A percentile compares a stretch with the other conserved stretches of the same genome.
These are phyloP conservation scores for Marchantia polymorpha DNA, from an alignment of 225 moss, liverwort and hornwort genomes.

Conservation along the genomic window DNA sequence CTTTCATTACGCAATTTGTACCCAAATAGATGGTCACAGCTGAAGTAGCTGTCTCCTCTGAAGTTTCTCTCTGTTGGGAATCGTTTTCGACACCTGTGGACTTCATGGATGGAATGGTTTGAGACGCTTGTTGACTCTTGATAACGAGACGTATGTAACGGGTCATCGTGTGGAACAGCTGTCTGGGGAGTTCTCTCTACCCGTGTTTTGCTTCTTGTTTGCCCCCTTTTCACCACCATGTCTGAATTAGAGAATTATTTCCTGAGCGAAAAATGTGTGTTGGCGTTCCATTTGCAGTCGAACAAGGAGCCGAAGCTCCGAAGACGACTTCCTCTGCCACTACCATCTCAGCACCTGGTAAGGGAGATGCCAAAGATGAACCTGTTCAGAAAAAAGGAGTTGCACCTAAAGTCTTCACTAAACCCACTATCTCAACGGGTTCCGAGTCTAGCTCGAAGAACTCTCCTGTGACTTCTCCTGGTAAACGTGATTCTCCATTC, in stretches of 20 bases:
- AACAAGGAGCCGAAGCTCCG: background rate
- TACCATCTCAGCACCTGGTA: background rate
- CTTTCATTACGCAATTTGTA: background rate
- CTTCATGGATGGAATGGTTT: too few relatives aligned
- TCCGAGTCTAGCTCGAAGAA: conserved; percentile 15
- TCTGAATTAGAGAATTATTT: too few relatives aligned
- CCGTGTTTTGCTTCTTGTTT: too few relatives aligned
- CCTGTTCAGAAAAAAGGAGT: background rate
- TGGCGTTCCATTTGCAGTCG: background rate
- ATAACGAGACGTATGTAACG: too few relatives aligned
- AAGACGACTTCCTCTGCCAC: background rate
- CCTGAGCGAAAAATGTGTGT: background rate
- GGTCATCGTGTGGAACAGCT: too few relatives aligned
- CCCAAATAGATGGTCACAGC: too few relatives aligned
- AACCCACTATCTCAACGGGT: conserved; percentile 13
- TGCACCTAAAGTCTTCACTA: conserved; percentile 1
- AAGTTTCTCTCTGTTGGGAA: too few relatives aligned
- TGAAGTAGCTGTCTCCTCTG: too few relatives aligned
- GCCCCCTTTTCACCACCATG: too few relatives aligned
- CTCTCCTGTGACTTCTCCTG: conserved; percentile 12
- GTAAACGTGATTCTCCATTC: conserved; percentile 8
- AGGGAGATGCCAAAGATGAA: background rate
- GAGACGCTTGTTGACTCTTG: too few relatives aligned
- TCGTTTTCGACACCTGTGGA: too few relatives aligned
- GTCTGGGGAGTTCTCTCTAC: too few relatives aligned